Base-by-base conservation (phyloP, 495 filamentous ascomycete species). In the Penicillium atrosanguineum region DNA sequence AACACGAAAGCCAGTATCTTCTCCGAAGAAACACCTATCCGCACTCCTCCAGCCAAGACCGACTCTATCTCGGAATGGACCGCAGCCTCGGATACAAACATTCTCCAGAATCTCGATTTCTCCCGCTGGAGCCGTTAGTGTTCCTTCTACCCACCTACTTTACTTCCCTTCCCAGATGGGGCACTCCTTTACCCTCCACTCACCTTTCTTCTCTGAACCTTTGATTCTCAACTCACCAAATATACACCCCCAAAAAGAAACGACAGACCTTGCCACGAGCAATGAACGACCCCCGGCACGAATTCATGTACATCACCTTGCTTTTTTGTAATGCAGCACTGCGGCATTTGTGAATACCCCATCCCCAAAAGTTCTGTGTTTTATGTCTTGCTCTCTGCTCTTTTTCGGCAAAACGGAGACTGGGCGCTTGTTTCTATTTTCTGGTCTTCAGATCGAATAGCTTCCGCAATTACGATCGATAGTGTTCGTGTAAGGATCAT, bases 1-100 rank as follows among this genome's bases (percentile, higher is more conserved):
- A 76, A 73, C 53, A 78, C 75, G 0, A 74, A 76, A 41, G 54
- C 72, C 41, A 78, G 71, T 28, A 76, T 76, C 26, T 72, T 71
- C 59, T 73, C 69, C 11, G 73, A 76, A 44, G 75, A 78, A 44
- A 31, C 71, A 1, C 67, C 71, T 2, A 53, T 68, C 18, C 67
- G 68, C 25, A 53, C 46, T 28, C 47, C 68, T 20, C 50, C 60
- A 3, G 50, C 57, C 7, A 62, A 51, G 26, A 63, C 68, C 15
- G 73, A 76, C 40, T 63, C 69, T 46, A 60, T 64, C 16, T 63
- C 66, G 1, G 75, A 78, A 20, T 78, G 74, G 74, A 72, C 73
- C 38, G 68, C 67, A 16, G 68, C 71, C 20, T 67, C 72, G 6
- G 73, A 71, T 37, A 59, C 62, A 19, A 73, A 74, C 40, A 65